These are phyloP conservation scores for Barnettozyma pratensis DNA, from an alignment of 805 yeast species.

Conservation along the genomic window DNA sequence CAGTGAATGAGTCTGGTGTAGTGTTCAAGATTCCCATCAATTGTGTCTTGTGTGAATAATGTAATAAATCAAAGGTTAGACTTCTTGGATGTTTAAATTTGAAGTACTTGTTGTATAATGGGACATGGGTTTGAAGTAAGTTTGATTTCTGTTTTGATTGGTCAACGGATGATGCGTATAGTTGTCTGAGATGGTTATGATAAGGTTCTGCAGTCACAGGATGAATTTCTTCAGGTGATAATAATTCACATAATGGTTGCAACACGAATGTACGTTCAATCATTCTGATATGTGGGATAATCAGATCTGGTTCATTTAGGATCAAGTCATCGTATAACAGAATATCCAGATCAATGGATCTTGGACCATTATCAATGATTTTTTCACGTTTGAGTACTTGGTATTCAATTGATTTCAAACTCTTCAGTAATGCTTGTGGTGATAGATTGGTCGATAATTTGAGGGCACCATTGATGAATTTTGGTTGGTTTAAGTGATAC, in stretches of 20 bases:
- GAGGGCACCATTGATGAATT: constrained; percentile 80
- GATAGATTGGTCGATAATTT: constrained; percentile 53
- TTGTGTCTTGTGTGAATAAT: constrained; percentile 45
- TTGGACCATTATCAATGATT: constrained; percentile 83
- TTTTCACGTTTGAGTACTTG: constrained; percentile 65
- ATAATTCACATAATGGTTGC: constrained; percentile 79
- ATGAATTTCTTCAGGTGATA: constrained; percentile 61
- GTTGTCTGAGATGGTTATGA: constrained; percentile 56
- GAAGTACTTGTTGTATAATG: constrained; percentile 30
- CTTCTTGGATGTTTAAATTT: constrained; percentile 18
- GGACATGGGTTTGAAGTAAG: constrained; percentile 45
- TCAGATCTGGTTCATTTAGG: constrained; percentile 52
- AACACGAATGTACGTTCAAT: constrained; percentile 87
- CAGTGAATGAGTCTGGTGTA: constrained; percentile 95
- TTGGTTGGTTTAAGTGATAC: constrained; percentile 78
- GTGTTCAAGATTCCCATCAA: constrained; percentile 86
- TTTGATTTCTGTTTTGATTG: constrained; percentile 43
- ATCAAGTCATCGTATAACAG: constrained; percentile 52
- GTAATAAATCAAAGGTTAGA: constrained; percentile 40
- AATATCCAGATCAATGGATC: constrained; percentile 87
- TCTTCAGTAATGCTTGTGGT: constrained; percentile 60
- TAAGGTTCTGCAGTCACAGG: constrained; percentile 86
- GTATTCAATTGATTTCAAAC: constrained; percentile 76
- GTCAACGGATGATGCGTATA: constrained; percentile 34
- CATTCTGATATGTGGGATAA: constrained; percentile 85